phyloP scores from a whole-genome alignment of 345 rosid genomes.

The Aegle marmelos region DNA sequence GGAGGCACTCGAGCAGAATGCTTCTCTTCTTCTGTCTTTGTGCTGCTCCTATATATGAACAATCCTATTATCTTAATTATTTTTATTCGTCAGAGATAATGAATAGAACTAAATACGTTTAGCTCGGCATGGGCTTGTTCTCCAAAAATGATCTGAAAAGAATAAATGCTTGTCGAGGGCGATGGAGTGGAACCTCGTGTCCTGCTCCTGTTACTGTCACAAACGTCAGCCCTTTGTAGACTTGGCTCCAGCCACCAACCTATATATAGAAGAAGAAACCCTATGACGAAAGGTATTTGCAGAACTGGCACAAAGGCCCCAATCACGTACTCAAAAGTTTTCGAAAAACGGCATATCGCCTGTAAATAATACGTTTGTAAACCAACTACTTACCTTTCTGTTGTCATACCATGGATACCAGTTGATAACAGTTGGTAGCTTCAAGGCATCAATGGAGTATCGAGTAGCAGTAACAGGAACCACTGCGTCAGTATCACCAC shows the following conservation, averaged over 20 bases:
- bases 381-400: slow-evolving; percentile 39
- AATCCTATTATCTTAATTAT: slow-evolving; percentile 10
- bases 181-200: slow-evolving; percentile 85
- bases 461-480: slow-evolving; percentile 91
- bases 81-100: slow-evolving; percentile 13
- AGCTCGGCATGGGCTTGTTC: slow-evolving; percentile 64
- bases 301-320: not conserved
- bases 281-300: not conserved
- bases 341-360: not conserved
- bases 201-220: slow-evolving; percentile 91
- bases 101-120: slow-evolving; percentile 2
- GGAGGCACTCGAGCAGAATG: slow-evolving; percentile 31
- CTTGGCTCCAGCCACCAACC: slow-evolving; percentile 99
- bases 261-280: slow-evolving; percentile 18
- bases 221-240: slow-evolving; percentile 72
- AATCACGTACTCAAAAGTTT: not conserved
- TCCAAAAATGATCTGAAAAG: slow-evolving; percentile 83
- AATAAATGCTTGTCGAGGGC: slow-evolving; percentile 83
- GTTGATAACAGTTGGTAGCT: slow-evolving; percentile 57
- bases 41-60: slow-evolving; percentile 10
- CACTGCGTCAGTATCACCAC: slow-evolving; percentile 91
- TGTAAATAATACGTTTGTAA: not conserved
- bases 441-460: slow-evolving; percentile 77
- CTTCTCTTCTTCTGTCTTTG: slow-evolving; percentile 18
- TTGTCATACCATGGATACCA: slow-evolving; percentile 89